Conservation (phyloP, 768 basidiomycete genomes). For the Coprinopsis marcescibilis region DNA sequence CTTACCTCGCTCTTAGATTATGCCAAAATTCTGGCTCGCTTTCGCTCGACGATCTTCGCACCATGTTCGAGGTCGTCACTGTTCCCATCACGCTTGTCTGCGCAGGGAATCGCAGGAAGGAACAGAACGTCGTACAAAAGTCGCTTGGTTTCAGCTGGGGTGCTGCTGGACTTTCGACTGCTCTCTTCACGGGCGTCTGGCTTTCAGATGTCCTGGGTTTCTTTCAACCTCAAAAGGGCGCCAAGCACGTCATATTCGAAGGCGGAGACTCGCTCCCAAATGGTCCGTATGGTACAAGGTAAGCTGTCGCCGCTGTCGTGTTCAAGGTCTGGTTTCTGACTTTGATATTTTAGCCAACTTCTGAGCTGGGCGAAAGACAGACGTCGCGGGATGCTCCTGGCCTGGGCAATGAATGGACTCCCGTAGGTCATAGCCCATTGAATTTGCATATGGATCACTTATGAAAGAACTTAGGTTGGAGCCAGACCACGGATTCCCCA, state of each 20-base stretch:
- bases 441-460: neutral
- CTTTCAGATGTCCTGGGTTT: slow-evolving; percentile 47
- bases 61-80: slow-evolving; percentile 46
- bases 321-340: neutral
- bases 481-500: slow-evolving; percentile 61
- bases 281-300: slow-evolving; percentile 53
- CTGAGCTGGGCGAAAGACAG: slow-evolving; percentile 40
- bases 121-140: slow-evolving; percentile 57
- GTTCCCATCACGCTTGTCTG: slow-evolving; percentile 58
- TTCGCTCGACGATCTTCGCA: slow-evolving; percentile 38
- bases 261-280: slow-evolving; percentile 52
- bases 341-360: slow-evolving; percentile 20
- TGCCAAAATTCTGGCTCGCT: slow-evolving; percentile 31
- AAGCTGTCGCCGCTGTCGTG: neutral
- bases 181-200: slow-evolving; percentile 56
- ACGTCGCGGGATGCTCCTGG: slow-evolving; percentile 45
- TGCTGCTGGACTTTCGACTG: slow-evolving; percentile 44
- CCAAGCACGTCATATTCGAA: slow-evolving; percentile 55
- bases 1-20: slow-evolving; percentile 22
- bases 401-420: slow-evolving; percentile 56
- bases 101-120: slow-evolving; percentile 61
- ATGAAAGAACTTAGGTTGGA: slow-evolving; percentile 26
- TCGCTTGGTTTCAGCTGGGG: slow-evolving; percentile 55
- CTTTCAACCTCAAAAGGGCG: slow-evolving; percentile 31
- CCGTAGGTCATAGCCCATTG: slow-evolving; percentile 18